Evolutionary conservation across 345 rosid genomes (phyloP), one percentile per base, ranked within the genome.

Genomic region (Eutrema heterophyllum): DNA sequence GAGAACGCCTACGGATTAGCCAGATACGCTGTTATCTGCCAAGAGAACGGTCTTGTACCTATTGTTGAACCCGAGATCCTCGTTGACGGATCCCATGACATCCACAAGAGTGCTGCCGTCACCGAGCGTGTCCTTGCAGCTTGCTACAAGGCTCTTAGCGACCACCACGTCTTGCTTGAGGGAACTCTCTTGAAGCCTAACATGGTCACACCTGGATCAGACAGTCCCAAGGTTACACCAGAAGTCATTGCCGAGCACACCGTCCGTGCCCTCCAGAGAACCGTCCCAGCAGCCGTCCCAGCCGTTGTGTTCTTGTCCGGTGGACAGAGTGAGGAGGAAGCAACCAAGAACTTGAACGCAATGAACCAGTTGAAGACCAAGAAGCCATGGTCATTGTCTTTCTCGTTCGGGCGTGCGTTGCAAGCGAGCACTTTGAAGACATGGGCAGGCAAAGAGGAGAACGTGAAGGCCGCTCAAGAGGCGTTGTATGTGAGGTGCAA

Each of bases 161-260:
- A 94, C 83, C 96, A 92, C 86, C 87, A 94, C 38, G 98, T 92
- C 60, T 73, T 94, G 69, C 97, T 94, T 0, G 97, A 94, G 85
- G 99, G 99, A 9, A 88, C 94, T 2, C 81, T 91, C 10, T 84
- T 93, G 97, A 91, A 91, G 81, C 97, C 97, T 45, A 94, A 89
- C 97, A 94, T 92, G 99, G 99, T 95, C 14, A 92, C 99, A 51
- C 99, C 96, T 0, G 99, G 97, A 62, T 95, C 97, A 0, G 96
- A 88, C 30, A 68, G 96, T 18, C 74, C 86, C 4, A 92, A 95
- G 85, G 97, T 89, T 63, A 10, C 93, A 4, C 91, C 93, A 0
- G 92, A 92, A 60, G 93, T 92, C 50, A 82, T 92, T 33, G 99
- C 99, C 0, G 90, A 90, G 85, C 80, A 81, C 88, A 92, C 96